A percentile compares a stretch with the other conserved stretches of the same genome.
Evolutionary conservation across 192 early-diverging fungal species (phyloP).

Genomic region (Podochytrium sp.): DNA sequence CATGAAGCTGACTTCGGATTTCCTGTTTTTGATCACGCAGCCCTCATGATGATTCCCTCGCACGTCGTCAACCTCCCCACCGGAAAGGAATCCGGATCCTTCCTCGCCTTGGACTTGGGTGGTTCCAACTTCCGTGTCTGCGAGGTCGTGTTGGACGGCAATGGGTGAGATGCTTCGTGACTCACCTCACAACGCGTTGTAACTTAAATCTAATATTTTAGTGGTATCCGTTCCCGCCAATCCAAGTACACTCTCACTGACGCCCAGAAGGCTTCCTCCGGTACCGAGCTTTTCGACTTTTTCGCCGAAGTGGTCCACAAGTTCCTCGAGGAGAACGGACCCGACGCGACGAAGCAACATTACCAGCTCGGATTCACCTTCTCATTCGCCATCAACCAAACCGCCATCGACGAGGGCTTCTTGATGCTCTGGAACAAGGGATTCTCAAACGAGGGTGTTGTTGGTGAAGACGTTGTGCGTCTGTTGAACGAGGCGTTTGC

Average conservation of each 20-base stretch:
- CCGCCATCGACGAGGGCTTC: constrained; percentile 50
- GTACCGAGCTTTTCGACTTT: constrained; percentile 80
- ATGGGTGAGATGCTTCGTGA: constrained; percentile 50
- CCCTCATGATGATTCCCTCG: constrained; percentile 83
- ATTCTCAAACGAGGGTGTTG: constrained; percentile 73
- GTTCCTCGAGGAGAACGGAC: constrained; percentile 58
- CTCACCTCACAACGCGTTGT: background rate
- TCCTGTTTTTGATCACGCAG: background rate
- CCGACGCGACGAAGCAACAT: background rate
- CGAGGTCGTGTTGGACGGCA: constrained; percentile 78
- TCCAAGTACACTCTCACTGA: constrained; percentile 73
- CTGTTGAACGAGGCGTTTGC: constrained; percentile 80
- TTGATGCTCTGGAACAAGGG: constrained; percentile 81
- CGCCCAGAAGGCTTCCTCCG: constrained; percentile 78
- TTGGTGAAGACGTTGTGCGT: constrained; percentile 82
- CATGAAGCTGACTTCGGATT: background rate
- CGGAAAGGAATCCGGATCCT: constrained; percentile 85
- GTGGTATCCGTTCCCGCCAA: constrained; percentile 68
- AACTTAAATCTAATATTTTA: background rate
- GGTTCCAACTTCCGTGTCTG: constrained; percentile 93
- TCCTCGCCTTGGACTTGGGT: constrained; percentile 84
- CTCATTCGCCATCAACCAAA: constrained; percentile 90
- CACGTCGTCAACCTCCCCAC: constrained; percentile 80
- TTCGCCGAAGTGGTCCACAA: constrained; percentile 84
- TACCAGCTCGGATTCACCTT: constrained; percentile 85